Base-by-base conservation (phyloP, 371 early-diverging fungal species). In the Lichtheimia ramosa region DNA sequence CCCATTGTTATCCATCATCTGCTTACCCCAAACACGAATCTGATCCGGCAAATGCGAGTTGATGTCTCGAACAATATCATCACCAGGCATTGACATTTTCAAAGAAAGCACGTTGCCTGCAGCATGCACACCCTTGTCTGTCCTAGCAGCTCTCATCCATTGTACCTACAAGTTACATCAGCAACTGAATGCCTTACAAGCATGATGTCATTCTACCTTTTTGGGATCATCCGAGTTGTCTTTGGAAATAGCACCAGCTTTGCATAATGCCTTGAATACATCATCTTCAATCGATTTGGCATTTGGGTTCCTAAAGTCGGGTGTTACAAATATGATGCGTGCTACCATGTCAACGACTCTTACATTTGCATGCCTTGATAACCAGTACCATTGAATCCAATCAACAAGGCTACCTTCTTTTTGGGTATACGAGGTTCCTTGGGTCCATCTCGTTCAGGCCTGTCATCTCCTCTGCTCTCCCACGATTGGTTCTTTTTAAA, bases 91-190 rank as follows among this genome's bases (percentile, higher is more conserved):
- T 42, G 89, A 85, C 87, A 97, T 85, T 77, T 99, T 99, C 40
- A 93, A 64, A 2, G 95, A 90, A n/a, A 97, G 83, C 0, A 99
- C 86, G 59, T 98, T 95, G 18, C 98, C 96, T 20, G 95, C 96
- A 7, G 99, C 99, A 72, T 98, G 98, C 2, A 99, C 99, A 18
- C 99, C 99, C 77, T 99, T 99, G 74, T 99, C 99, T 0, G 99
- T 99, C 24, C 99, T 86, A n/a, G 98, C 99, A 12, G 96, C 90
- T 56, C 99, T 79, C 84, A 84, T 82, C 73, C 94, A 87, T 25
- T 83, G 79, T 27, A 89, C 82, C 89, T 95, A 46, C 5, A 7
- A 16, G 39, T 8, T 20, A 25, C 34, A 10, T 25, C 25, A 25
- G 25, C 2, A 3, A 25, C 25, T 5, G 3, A 25, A 25, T 25